These are phyloP conservation scores for Phaeomoniella chlamydospora DNA, from an alignment of 2,329 filamentous ascomycete species.

Conservation along the genomic window DNA sequence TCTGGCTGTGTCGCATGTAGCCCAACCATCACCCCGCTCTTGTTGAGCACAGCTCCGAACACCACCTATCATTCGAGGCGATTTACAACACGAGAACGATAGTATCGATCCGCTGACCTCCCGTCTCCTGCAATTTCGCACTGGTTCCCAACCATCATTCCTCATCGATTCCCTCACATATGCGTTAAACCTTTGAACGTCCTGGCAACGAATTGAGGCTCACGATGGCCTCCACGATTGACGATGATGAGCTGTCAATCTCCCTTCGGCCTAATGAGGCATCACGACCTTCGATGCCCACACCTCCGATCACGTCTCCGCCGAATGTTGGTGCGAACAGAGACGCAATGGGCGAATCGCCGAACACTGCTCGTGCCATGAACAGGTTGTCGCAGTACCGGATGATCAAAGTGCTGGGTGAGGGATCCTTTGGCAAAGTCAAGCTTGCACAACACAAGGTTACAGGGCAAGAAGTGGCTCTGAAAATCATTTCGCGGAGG, in stretches of 20 bases:
- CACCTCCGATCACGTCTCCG: constrained; percentile 10
- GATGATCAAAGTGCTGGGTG: constrained; percentile 77
- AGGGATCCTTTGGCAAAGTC: constrained; percentile 97
- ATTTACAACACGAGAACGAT: too few relatives aligned
- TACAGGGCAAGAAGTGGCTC: constrained; percentile 85
- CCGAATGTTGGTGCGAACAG: constrained; percentile 3
- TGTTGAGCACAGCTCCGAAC: background rate
- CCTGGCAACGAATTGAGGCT: too few relatives aligned
- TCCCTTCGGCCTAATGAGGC: constrained; percentile 15
- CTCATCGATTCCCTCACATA: too few relatives aligned
- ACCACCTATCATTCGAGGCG: too few relatives aligned
- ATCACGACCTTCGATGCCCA: constrained; percentile 10
- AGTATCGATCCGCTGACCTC: too few relatives aligned
- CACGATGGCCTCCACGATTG: constrained; percentile 19
- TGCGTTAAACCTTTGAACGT: too few relatives aligned
- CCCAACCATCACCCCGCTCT: background rate
- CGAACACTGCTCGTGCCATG: constrained; percentile 42
- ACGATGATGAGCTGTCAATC: constrained; percentile 22
- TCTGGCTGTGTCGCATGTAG: background rate
- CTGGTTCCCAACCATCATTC: too few relatives aligned
- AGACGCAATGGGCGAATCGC: constrained; percentile 22
- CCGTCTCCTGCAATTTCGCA: too few relatives aligned
- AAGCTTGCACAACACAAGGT: constrained; percentile 88
- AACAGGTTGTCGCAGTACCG: constrained; percentile 87
- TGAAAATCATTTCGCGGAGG: constrained; percentile 95